Evolutionary conservation across 495 filamentous ascomycete species (phyloP), one percentile per base, ranked within the genome.

Genomic region (Sphaerosporella brunnea): DNA sequence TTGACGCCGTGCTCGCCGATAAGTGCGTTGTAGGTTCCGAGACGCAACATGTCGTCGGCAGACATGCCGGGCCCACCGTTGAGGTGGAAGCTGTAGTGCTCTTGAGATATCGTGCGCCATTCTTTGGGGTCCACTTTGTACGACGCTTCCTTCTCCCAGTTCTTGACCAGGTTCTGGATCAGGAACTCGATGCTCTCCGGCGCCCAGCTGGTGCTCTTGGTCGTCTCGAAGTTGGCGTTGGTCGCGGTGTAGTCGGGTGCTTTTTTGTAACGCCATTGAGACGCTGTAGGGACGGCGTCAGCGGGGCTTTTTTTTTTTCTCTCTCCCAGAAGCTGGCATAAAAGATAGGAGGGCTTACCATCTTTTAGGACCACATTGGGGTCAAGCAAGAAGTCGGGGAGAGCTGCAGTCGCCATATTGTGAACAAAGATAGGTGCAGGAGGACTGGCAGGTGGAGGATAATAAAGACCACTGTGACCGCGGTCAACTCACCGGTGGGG

Each of bases 121-220:
- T 79, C 73, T n/a, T 53, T 24, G 1, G 79, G 65, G 21, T 63
- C 53, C 5, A 64, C 66, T 57, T 80, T 81, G 70, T 75, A 77
- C 3, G 71, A 76, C 8, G 77, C 75, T 62, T 81, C 77, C 51
- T 78, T 70, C 57, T 79, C 75, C 77, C 77, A 79, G 65, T 79
- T 79, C 60, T 80, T 79, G 56, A 80, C 75, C 0, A 79, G 71
- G 60, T 79, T 79, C 53, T 79, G 69, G 48, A 81, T 73, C 1
- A 80, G 67, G 45, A 66, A 53, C 5, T 71, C 69, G 7, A 80
- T 67, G 50, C 66, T 72, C 21, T 62, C 64, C n/a, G 73, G 67
- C 25, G 62, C 63, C 61, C 79, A 75, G 53, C 58, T 63, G 48
- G 58, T 62, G 5, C 58, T 66, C 53, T 75, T 78, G n/a, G 70